phyloP scores from a whole-genome alignment of 148 eudicot genomes.

The Rhododendron henanense region DNA sequence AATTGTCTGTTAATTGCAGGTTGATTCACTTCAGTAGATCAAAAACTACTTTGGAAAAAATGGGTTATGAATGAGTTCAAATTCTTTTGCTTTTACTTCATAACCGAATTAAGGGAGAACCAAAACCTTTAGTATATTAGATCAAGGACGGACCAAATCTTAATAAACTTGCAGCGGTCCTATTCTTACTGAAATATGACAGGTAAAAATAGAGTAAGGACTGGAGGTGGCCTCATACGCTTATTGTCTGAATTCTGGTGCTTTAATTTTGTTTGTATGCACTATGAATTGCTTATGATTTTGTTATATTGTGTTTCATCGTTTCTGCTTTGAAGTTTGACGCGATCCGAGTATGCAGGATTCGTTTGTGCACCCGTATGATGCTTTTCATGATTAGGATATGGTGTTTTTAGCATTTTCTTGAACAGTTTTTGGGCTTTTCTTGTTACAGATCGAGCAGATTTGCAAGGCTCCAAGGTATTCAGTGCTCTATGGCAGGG shows the following conservation, averaged over 20 bases:
- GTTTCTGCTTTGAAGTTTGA: background rate
- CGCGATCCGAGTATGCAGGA: background rate
- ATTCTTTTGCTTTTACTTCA: background rate
- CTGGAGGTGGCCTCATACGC: background rate
- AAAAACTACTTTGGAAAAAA: background rate
- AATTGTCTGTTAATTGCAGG: background rate
- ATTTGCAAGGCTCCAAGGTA: constrained; percentile 34
- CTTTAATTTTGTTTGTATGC: background rate
- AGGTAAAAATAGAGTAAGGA: background rate
- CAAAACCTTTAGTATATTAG: background rate
- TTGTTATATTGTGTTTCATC: background rate
- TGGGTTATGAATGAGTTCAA: background rate
- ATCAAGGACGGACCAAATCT: background rate
- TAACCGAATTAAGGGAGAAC: background rate
- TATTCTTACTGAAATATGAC: background rate
- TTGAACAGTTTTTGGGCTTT: background rate
- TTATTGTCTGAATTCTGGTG: background rate
- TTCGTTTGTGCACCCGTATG: background rate
- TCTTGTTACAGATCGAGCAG: constrained; percentile 35
- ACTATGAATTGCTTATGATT: background rate
- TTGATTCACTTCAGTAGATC: background rate
- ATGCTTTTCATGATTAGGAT: background rate
- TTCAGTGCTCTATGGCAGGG: constrained; percentile 34
- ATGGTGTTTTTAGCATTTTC: background rate
- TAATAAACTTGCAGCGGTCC: background rate